Base-by-base conservation (phyloP, 2,329 filamentous ascomycete genomes). In the Xylaria sp. region DNA sequence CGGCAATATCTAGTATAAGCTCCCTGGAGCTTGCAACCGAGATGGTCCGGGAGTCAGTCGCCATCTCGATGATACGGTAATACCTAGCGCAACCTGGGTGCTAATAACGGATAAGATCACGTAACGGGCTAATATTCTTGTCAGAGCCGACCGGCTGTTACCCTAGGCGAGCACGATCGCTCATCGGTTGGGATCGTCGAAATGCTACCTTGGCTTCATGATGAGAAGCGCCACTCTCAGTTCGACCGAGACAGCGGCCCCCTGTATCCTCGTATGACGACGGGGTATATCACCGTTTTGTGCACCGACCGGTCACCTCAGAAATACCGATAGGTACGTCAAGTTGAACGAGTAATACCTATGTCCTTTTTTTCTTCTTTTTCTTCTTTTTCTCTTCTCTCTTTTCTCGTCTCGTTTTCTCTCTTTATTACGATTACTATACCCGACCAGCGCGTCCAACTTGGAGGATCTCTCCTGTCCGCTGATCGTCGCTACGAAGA, bases 381-480 rank as follows among this genome's bases (percentile, higher is more conserved):
- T 19, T 48, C 34, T 18, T 53, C 51, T 51, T 55, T 52, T 39
- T 16, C 16, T 16, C 51, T 51, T 55, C 49, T 39, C 11, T 44
- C 47, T 60, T 35, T 52, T 19, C 55, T 50, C 37, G 23, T 52
- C 44, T 46, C 53, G 42, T 16, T 19, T 30, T 18, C 2, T 46
- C 35, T 46, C 16, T 52, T 16, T 44, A 13, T 50, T n/a, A n/a
- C 9, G 7, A 16, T 50, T 23, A 42, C 42, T 70, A 82, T 58
- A 78, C 79, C 59, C 82, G 79, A 39, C 88, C 91, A 54, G 94
- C 92, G 65, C 86, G 82, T 11, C 94, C 94, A 64, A 95, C 81
- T 76, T 99, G 94, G 65, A 97, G 85, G 68, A 96, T 96, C 77
- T 96, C 89, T 4, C 83, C 83, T 8, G 80, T 84, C 62, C 76